Conservation (phyloP, 768 basidiomycete species). For the Trametes elegans region DNA sequence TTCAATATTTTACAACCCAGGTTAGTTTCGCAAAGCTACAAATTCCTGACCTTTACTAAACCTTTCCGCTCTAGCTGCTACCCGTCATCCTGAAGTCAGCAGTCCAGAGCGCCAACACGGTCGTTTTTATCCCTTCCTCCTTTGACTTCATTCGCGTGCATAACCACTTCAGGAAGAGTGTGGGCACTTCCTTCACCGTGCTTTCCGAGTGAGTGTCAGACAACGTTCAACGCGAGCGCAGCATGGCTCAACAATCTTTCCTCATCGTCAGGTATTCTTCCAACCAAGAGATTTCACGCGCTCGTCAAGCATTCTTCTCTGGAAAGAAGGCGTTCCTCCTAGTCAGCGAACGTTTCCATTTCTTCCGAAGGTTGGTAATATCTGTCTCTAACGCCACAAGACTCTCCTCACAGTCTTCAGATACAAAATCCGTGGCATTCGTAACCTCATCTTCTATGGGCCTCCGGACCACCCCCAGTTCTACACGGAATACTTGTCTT, state of each 20-base stretch:
- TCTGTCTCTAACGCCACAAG: no score
- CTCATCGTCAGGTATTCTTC: constrained; percentile 76
- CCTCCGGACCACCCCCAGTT: constrained; percentile 90
- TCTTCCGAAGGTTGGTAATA: constrained; percentile 85
- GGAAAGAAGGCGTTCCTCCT: constrained; percentile 85
- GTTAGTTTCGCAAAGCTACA: constrained; percentile 35
- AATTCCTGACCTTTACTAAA: background rate
- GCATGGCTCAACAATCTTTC: background rate
- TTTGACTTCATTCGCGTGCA: constrained; percentile 94
- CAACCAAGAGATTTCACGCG: constrained; percentile 91
- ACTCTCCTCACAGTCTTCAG: constrained; percentile 36
- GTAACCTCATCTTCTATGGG: constrained; percentile 91
- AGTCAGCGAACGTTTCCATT: constrained; percentile 97
- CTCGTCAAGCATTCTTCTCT: constrained; percentile 88
- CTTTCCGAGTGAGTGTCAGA: constrained; percentile 78
- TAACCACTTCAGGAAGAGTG: constrained; percentile 76
- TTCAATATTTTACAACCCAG: constrained; percentile 84
- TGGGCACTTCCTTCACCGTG: constrained; percentile 70
- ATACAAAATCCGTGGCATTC: constrained; percentile 90
- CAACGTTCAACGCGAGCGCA: background rate
- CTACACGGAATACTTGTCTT: constrained; percentile 86
- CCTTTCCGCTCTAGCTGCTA: constrained; percentile 52
- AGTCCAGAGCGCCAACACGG: constrained; percentile 85
- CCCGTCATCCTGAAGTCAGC: constrained; percentile 88
- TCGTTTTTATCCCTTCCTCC: constrained; percentile 89